Evolutionary conservation across 106 monocot species (phyloP).

Genomic region (Dendrobium officinale): DNA sequence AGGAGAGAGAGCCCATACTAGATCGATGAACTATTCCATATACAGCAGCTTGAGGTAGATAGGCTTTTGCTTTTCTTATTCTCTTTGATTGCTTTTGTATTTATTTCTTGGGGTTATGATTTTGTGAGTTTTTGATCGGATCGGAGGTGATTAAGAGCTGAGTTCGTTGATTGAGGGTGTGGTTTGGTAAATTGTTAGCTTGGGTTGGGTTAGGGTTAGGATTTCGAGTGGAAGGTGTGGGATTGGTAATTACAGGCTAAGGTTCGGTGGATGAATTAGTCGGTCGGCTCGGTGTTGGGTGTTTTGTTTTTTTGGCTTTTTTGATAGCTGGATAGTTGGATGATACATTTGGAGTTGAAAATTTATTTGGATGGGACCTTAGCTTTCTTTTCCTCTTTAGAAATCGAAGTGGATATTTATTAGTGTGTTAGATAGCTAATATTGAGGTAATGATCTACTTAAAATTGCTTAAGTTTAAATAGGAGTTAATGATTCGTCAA

Average conservation of each 20-base stretch:
- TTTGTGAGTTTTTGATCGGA: neutral
- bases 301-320: too few species aligned
- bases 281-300: too few species aligned
- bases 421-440: too few species aligned
- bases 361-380: neutral
- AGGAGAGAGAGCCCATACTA: constrained; percentile 1
- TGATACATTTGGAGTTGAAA: neutral
- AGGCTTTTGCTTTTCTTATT: neutral
- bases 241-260: neutral
- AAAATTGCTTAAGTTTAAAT: too few species aligned
- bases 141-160: neutral
- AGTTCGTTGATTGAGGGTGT: neutral
- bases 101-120: neutral
- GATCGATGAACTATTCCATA: neutral
- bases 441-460: too few species aligned
- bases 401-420: too few species aligned
- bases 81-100: neutral
- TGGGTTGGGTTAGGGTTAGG: neutral
- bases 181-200: neutral
- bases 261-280: too few species aligned
- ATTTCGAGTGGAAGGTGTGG: neutral
- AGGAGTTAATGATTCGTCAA: too few species aligned
- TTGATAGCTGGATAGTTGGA: neutral
- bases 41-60: neutral
- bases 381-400: neutral